Base-by-base conservation (phyloP, 2,329 filamentous ascomycete genomes). In the Arthroderma sp. region DNA sequence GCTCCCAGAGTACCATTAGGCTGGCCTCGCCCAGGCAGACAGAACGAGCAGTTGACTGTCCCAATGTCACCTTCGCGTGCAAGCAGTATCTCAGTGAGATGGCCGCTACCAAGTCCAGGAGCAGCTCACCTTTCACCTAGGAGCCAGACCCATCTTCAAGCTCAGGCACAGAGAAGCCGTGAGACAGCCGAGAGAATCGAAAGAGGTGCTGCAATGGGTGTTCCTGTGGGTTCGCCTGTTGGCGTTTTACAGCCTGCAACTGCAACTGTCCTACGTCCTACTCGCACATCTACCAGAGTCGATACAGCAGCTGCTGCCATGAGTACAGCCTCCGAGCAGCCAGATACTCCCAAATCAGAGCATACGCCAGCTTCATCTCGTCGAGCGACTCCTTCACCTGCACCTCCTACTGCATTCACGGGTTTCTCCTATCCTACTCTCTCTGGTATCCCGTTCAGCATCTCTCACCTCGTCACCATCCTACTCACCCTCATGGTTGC, bases 401-500 rank as follows among this genome's bases (percentile, higher is more conserved):
- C n/a, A 7, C 25, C 17, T 33, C 15, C n/a, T 35, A 3, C 15
- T 13, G 8, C 25, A n/a, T 31, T n/a, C 28, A 7, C 28, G 28
- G 7, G 28, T 33, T n/a, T 19, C 25, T 9, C 11, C 5, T 13
- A 31, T 7, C 11, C n/a, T 11, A 11, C 23, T 15, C 25, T n/a
- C 6, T 49, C 43, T 11, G 21, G 43, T n/a, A 4, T 28, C 11
- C 21, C 8, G 2, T 28, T 49, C 13, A 21, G 43, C 11, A 28
- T 41, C 19, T 19, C 31, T 41, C 33, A 56, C 15, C 31, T 51
- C 47, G 17, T 61, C 13, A 55, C 54, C 15, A 38, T 61, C 28
- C 19, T 64, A 21, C 39, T 64, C 9, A 19, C 56, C 43, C 19
- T 65, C 17, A 44, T 61, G n/a, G 58, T 60, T 11, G 23, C 63